Conservation (phyloP, 2,329 filamentous ascomycete species). For the Nothomitra cinnamomea region DNA sequence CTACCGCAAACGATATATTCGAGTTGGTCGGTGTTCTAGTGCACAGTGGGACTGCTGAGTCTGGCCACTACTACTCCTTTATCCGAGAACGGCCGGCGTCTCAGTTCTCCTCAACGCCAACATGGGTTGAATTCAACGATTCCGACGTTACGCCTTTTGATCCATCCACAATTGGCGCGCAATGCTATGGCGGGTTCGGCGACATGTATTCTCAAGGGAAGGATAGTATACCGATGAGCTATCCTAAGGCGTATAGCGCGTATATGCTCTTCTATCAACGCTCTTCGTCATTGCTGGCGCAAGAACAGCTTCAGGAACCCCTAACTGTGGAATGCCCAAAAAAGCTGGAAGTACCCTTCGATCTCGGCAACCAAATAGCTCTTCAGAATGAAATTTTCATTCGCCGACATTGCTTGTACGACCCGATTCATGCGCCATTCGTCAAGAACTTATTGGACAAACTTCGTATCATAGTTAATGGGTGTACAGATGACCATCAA, state of each 20-base stretch:
- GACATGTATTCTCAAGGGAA: constrained; percentile 13
- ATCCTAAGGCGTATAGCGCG: constrained; percentile 37
- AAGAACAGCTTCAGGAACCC: constrained; percentile 30
- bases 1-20: constrained; percentile 55
- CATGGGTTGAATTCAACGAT: constrained; percentile 92
- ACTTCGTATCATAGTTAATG: constrained; percentile 31
- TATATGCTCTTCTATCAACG: constrained; percentile 98
- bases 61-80: constrained; percentile 94
- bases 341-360: constrained; percentile 28
- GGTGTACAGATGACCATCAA: constrained; percentile 30
- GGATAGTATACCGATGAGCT: constrained; percentile 3
- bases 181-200: constrained; percentile 64
- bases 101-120: constrained; percentile 24
- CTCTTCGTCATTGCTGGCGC: constrained; percentile 42
- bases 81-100: constrained; percentile 59
- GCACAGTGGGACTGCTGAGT: constrained; percentile 81
- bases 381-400: constrained; percentile 58
- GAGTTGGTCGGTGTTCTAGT: constrained; percentile 91
- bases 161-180: constrained; percentile 49
- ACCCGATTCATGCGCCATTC: constrained; percentile 52
- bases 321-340: constrained; percentile 24
- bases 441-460: constrained; percentile 43
- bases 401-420: constrained; percentile 63
- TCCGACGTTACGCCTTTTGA: constrained; percentile 66
- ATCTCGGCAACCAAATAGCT: constrained; percentile 40